phyloP scores from a whole-genome alignment of 495 filamentous ascomycete species.

The Trichoderma erinaceum region DNA sequence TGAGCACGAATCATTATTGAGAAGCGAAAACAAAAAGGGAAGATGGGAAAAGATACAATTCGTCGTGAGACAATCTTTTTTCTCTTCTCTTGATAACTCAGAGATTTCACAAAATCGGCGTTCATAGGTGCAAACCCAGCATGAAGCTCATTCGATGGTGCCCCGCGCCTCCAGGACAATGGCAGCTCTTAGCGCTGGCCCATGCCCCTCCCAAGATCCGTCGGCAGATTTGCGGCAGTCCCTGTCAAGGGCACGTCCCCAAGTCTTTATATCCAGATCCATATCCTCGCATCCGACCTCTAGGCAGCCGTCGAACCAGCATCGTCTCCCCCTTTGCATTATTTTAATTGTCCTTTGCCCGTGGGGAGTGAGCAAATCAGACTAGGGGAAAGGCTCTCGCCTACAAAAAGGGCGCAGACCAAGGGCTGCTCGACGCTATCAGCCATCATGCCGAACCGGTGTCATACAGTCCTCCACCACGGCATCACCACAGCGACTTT shows the following conservation, averaged over 20 bases:
- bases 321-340: too few species aligned
- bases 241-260: background rate
- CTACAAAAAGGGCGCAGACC: background rate
- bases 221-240: slow-evolving; percentile 10
- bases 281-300: slow-evolving; percentile 7
- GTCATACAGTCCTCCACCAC: background rate
- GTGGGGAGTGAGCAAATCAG: background rate
- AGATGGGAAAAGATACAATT: too few species aligned
- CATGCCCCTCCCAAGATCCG: background rate
- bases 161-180: slow-evolving; percentile 3
- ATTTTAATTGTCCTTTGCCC: background rate
- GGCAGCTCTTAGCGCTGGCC: background rate
- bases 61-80: too few species aligned
- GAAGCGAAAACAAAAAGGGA: too few species aligned
- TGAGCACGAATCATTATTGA: too few species aligned
- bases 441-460: slow-evolving; percentile 13
- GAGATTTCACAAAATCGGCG: too few species aligned
- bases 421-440: background rate
- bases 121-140: background rate
- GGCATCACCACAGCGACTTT: slow-evolving; percentile 6
- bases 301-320: slow-evolving; percentile 21
- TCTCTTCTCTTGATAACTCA: too few species aligned
- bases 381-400: background rate
- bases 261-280: background rate
- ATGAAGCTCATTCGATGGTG: background rate